phyloP scores from a whole-genome alignment of 108 stramenopile genomes.

The Nitzschia inconspicua region DNA sequence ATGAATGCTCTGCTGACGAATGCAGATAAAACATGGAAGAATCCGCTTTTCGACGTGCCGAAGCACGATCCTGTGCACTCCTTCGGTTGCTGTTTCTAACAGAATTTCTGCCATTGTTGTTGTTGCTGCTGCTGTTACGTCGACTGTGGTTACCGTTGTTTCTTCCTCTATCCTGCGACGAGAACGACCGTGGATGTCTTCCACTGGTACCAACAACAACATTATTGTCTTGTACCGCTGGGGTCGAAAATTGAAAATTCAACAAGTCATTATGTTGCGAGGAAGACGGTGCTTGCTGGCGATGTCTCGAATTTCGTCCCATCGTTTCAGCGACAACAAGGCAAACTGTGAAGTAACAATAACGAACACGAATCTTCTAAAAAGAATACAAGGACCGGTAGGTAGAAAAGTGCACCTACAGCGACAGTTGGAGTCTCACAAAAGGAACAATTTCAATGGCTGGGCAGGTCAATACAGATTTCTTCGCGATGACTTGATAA shows the following conservation, averaged over 20 bases:
- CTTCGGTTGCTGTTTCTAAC: constrained; percentile 10
- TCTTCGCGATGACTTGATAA: no score
- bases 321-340: no score
- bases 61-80: constrained; percentile 30
- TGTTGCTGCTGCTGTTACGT: not conserved
- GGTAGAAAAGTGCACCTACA: no score
- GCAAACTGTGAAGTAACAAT: no score
- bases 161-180: not conserved
- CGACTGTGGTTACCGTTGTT: constrained; percentile 1
- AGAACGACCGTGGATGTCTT: not conserved
- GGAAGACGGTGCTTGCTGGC: not conserved
- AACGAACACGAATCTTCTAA: no score
- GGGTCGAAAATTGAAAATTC: constrained; percentile 32
- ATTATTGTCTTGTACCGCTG: not conserved
- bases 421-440: no score
- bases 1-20: constrained; percentile 45
- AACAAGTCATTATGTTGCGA: constrained; percentile 11
- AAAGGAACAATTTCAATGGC: no score
- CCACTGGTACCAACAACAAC: no score
- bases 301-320: constrained; percentile 9
- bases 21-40: constrained; percentile 46
- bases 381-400: no score
- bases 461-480: no score
- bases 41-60: constrained; percentile 30
- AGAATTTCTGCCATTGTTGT: not conserved